A percentile compares a stretch with the other conserved stretches of the same genome.
phyloP scores from a whole-genome alignment of 352 stramenopile species.

The Elongisporangium senticosum region DNA sequence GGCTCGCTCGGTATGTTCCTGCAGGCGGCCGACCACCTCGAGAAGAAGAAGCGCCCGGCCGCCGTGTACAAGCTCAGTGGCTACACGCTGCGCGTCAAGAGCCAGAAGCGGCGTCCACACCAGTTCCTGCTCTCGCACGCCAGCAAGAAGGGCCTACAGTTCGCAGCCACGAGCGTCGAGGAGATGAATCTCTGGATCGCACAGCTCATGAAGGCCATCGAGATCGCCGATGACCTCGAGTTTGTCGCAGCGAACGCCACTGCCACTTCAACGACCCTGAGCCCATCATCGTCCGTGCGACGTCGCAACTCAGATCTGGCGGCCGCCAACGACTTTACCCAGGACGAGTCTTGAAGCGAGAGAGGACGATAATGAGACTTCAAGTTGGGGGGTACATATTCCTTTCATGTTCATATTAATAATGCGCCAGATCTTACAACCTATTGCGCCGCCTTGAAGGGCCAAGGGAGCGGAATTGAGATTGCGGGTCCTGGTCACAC shows the following conservation, averaged over 20 bases:
- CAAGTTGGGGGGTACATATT: not conserved
- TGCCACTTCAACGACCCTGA: slow-evolving; percentile 4
- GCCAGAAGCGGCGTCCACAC: slow-evolving; percentile 56
- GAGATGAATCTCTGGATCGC: slow-evolving; percentile 71
- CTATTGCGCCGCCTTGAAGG: no score
- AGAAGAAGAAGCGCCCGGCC: slow-evolving; percentile 34
- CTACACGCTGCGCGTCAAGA: slow-evolving; percentile 60
- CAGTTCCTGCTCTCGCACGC: slow-evolving; percentile 54
- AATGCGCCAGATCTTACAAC: no score
- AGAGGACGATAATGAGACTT: not conserved
- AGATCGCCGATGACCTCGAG: slow-evolving; percentile 49
- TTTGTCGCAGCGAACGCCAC: slow-evolving; percentile 9
- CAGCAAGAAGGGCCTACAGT: slow-evolving; percentile 54
- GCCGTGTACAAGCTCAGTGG: slow-evolving; percentile 68
- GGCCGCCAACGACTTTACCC: slow-evolving; percentile 9
- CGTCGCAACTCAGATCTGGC: not conserved
- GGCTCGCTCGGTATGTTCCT: slow-evolving; percentile 68
- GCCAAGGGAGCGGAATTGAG: no score
- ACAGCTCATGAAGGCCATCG: slow-evolving; percentile 53
- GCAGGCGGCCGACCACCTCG: slow-evolving; percentile 30
- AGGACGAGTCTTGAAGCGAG: slow-evolving; percentile 2
- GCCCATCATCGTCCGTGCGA: not conserved
- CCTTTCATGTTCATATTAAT: no score
- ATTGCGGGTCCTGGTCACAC: no score
- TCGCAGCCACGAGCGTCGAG: slow-evolving; percentile 48